Evolutionary conservation across 2,329 filamentous ascomycete genomes (phyloP).

Genomic region (Rachicladosporium sp.): DNA sequence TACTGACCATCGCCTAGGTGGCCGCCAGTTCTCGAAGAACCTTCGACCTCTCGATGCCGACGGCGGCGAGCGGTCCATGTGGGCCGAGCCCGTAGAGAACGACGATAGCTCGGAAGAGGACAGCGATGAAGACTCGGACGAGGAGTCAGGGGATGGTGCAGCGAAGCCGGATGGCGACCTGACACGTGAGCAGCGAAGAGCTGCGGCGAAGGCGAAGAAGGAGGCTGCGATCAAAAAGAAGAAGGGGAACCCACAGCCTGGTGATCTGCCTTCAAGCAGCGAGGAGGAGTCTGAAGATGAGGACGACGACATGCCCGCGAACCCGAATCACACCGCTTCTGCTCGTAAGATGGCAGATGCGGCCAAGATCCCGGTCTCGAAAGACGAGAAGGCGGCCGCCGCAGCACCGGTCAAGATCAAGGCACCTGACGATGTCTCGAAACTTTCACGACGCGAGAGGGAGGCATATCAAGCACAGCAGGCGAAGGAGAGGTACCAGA

Average conservation of each 20-base stretch:
- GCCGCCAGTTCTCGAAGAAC: slow-evolving; percentile 90
- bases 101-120: slow-evolving; percentile 42
- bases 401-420: slow-evolving; percentile 44
- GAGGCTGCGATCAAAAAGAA: slow-evolving; percentile 72
- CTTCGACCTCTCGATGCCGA: slow-evolving; percentile 79
- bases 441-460: slow-evolving; percentile 55
- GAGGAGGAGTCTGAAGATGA: slow-evolving; percentile 45
- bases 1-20: slow-evolving; percentile 44
- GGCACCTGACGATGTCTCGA: slow-evolving; percentile 41
- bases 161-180: slow-evolving; percentile 37
- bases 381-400: slow-evolving; percentile 26
- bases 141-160: slow-evolving; percentile 31
- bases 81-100: slow-evolving; percentile 49
- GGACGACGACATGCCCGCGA: slow-evolving; percentile 62
- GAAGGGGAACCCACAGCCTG: slow-evolving; percentile 60
- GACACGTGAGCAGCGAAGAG: slow-evolving; percentile 78
- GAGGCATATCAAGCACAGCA: slow-evolving; percentile 78
- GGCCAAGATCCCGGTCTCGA: slow-evolving; percentile 34
- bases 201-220: slow-evolving; percentile 80
- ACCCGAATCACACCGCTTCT: slow-evolving; percentile 71
- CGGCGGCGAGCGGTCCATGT: slow-evolving; percentile 81
- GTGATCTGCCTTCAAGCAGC: slow-evolving; percentile 65
- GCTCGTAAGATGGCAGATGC: slow-evolving; percentile 56
- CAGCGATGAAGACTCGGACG: slow-evolving; percentile 34
- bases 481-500: slow-evolving; percentile 81